phyloP scores from a whole-genome alignment of 306 rosid species.

The Medicago lupulina region DNA sequence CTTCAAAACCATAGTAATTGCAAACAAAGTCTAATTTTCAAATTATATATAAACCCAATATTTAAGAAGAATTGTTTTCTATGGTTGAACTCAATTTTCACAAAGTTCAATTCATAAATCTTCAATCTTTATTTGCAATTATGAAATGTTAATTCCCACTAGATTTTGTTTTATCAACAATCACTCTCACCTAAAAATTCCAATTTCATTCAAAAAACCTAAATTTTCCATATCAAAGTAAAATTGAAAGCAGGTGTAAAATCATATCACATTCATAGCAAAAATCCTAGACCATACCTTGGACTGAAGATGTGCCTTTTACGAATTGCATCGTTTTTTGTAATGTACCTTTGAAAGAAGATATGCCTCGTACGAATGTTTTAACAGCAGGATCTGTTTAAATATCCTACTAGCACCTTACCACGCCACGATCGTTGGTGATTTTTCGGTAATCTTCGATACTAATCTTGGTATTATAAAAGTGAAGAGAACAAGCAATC shows the following conservation, averaged over 20 bases:
- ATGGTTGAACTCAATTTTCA: background rate
- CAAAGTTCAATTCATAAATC: background rate
- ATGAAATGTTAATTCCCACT: background rate
- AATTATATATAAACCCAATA: background rate
- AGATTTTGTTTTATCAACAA: slow-evolving; percentile 11
- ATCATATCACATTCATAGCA: background rate
- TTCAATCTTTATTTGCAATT: slow-evolving; percentile 2
- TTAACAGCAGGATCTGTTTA: background rate
- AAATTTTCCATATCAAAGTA: slow-evolving; percentile 34
- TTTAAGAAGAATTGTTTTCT: background rate
- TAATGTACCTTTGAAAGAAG: background rate
- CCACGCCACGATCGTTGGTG: background rate
- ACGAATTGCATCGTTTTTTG: background rate
- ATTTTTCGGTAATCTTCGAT: background rate
- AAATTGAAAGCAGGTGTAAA: background rate
- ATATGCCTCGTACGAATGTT: background rate
- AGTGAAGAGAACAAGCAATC: background rate
- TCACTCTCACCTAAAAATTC: background rate
- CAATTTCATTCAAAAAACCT: background rate
- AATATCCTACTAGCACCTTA: background rate
- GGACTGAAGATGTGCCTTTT: background rate
- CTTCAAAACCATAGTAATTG: no score
- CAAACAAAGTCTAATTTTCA: background rate
- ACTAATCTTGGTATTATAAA: slow-evolving; percentile 6
- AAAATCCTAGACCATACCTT: background rate